phyloP scores from a whole-genome alignment of 148 eudicot species.

The Cornus florida region DNA sequence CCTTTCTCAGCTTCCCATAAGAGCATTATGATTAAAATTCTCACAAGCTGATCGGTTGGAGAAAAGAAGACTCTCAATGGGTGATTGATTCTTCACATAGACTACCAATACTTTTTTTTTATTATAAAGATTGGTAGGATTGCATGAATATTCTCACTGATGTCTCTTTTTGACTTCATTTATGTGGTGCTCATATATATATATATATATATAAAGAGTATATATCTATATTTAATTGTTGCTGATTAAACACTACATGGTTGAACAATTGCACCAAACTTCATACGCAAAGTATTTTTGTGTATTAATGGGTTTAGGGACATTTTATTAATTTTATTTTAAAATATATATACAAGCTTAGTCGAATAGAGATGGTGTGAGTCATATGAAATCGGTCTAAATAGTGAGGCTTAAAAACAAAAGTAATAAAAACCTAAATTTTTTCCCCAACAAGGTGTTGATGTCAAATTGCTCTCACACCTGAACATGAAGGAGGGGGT shows the following conservation, averaged over 20 bases:
- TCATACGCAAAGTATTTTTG: too few species aligned
- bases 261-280: too few species aligned
- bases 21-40: conserved; percentile 8
- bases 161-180: neutral
- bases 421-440: too few species aligned
- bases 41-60: neutral
- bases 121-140: neutral
- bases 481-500: neutral
- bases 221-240: neutral
- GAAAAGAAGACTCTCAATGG: conserved; percentile 2
- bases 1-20: conserved; percentile 7
- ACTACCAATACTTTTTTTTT: neutral
- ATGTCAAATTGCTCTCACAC: neutral
- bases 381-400: too few species aligned
- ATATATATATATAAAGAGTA: neutral
- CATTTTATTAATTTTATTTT: too few species aligned
- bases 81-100: conserved; percentile 1
- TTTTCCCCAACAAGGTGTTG: neutral
- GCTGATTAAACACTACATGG: too few species aligned
- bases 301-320: too few species aligned
- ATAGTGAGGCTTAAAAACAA: too few species aligned
- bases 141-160: neutral
- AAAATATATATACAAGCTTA: too few species aligned
- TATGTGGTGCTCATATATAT: too few species aligned
- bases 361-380: too few species aligned